Base-by-base conservation (phyloP, 352 stramenopile species). In the Pythium dissimile region DNA sequence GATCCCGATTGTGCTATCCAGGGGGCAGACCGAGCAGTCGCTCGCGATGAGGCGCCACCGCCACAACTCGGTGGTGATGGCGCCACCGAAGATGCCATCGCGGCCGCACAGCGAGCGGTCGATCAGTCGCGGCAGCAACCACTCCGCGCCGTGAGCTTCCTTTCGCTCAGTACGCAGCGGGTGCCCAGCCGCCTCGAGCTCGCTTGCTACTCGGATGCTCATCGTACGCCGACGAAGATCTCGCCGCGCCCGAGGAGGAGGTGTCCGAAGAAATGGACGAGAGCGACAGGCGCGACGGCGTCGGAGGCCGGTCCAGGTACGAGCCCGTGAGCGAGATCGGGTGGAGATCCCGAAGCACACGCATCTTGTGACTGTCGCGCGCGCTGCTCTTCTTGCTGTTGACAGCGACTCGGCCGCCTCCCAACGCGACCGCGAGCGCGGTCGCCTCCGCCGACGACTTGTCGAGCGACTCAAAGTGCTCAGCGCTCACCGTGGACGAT, bases 1-100 rank as follows among this genome's bases (percentile, higher is more conserved):
- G 3, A 90, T 90, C 39, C 77, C 77, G 5, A 86, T 88, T 42
- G 58, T 72, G 15, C 47, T 89, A 0, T 87, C 75, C n/a, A 47
- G 62, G 5, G 55, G 55, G 21, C 42, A 64, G 26, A 61, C 54
- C n/a, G 55, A 64, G 39, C 41, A 48, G 3, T 9, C 34, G 5
- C 2, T 47, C 15, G 21, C 32, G 18, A n/a, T 28, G 37, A 35
- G 27, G 16, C 50, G 30, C 23, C 47, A 56, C 31, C 50, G 45
- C 1, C 59, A 46, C 12, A 38, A 46, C 45, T 56, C 52, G 13
- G 44, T 37, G 24, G 38, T 56, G 16, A 21, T 20, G 13, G 35
- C 56, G 26, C 54, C 37, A 4, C 23, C 24, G 7, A 28, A 43
- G 8, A 16, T 55, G 32, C 48, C 44, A 5, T 32, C 24, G 5